Conservation (phyloP, 2,329 filamentous ascomycete genomes). For the Penicillium vulpinum region DNA sequence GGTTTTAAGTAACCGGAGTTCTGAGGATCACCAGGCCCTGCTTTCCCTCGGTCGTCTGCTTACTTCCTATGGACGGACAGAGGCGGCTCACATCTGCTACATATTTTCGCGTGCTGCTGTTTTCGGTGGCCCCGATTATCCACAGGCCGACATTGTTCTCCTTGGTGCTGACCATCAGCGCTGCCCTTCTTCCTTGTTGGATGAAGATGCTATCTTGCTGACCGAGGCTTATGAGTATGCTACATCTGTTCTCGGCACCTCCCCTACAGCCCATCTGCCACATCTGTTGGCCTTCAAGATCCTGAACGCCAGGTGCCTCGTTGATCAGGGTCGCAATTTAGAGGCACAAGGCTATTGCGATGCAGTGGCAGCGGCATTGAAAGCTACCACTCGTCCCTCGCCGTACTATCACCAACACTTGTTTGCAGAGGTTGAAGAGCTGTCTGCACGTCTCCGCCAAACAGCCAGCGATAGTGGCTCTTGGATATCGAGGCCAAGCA, state of each 20-base stretch:
- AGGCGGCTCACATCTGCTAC: conserved; percentile 93
- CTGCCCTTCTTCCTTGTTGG: conserved; percentile 68
- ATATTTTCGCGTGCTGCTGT: conserved; percentile 75
- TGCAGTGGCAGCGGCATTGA: conserved; percentile 71
- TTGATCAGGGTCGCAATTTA: conserved; percentile 76
- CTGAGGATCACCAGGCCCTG: conserved; percentile 74
- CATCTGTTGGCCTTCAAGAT: conserved; percentile 91
- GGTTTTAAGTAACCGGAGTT: conserved; percentile 82
- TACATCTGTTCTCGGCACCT: conserved; percentile 66
- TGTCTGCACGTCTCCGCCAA: conserved; percentile 78
- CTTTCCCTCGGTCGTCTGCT: conserved; percentile 79
- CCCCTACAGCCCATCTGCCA: conserved; percentile 62
- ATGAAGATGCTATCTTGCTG: conserved; percentile 85
- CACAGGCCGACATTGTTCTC: conserved; percentile 74
- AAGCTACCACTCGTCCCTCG: conserved; percentile 77
- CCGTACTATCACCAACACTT: conserved; percentile 80
- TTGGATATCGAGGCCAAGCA: conserved; percentile 92
- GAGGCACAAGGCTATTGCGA: conserved; percentile 94
- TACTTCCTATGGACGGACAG: conserved; percentile 78
- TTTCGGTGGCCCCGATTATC: conserved; percentile 82
- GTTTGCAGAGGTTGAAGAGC: conserved; percentile 75
- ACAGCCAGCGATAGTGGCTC: conserved; percentile 78
- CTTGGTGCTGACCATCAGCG: conserved; percentile 79
- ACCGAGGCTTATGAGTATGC: conserved; percentile 96
- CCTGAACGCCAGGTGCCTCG: conserved; percentile 78